Percentiles rank a stretch among this genome's conserved stretches.
Evolutionary conservation across 495 filamentous ascomycete genomes (phyloP).

Genomic region (Beverwykella pulmonaria): DNA sequence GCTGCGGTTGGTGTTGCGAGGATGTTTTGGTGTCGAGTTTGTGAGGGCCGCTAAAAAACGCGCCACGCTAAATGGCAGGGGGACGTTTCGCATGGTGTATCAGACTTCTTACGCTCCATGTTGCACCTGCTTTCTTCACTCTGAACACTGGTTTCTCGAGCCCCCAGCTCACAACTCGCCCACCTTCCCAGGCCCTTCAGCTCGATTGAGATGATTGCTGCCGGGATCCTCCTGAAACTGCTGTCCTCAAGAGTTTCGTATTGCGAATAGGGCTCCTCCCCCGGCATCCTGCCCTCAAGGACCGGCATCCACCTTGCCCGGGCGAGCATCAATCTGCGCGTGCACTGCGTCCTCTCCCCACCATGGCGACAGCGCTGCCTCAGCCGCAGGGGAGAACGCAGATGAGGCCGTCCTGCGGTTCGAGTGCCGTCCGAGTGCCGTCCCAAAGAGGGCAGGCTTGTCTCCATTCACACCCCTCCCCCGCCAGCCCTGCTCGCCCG

Average conservation of each 20-base stretch:
- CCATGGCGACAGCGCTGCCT: conserved; percentile 20
- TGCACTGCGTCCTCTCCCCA: conserved; percentile 11
- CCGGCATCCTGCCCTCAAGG: conserved; percentile 2
- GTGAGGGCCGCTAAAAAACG: no score
- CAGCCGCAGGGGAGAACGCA: conserved; percentile 19
- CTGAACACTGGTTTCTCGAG: neutral
- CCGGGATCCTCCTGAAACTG: conserved; percentile 33
- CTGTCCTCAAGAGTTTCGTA: conserved; percentile 27
- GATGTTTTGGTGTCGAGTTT: neutral
- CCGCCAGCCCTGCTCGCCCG: conserved; percentile 23
- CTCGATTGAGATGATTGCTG: conserved; percentile 26
- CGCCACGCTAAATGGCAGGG: no score
- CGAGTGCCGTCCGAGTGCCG: neutral
- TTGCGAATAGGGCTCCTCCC: conserved; percentile 32
- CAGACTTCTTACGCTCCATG: no score
- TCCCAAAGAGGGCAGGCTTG: neutral
- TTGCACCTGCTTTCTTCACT: neutral
- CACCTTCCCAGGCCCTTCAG: neutral
- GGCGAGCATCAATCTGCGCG: conserved; percentile 11
- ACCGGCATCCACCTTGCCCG: conserved; percentile 33
- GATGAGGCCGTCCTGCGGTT: conserved; percentile 16
- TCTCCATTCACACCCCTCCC: conserved; percentile 21
- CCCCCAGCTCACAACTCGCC: neutral
- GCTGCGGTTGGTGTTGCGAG: neutral
- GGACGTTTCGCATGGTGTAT: no score